These are phyloP conservation scores for Starmera pachycereana DNA, from an alignment of 805 yeast genomes.

Conservation along the genomic window DNA sequence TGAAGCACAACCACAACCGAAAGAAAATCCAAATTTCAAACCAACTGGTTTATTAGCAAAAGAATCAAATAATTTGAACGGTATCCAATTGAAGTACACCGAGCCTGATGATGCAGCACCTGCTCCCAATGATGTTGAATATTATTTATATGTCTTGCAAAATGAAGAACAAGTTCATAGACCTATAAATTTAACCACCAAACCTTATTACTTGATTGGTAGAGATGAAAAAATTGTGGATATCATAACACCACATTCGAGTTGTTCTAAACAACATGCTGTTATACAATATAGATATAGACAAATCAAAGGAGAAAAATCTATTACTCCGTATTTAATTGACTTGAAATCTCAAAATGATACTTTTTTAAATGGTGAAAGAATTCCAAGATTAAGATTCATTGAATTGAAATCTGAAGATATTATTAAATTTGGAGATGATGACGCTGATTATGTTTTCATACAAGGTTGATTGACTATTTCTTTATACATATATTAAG, in stretches of 20 bases:
- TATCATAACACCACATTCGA: conserved; percentile 23
- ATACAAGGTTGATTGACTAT: conserved; percentile 1
- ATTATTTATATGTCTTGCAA: conserved; percentile 21
- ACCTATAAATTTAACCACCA: conserved; percentile 17
- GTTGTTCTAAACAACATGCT: conserved; percentile 39
- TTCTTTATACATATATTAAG: no score
- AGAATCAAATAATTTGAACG: conserved; percentile 26
- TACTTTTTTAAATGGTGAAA: conserved; percentile 30
- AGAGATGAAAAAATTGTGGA: conserved; percentile 26
- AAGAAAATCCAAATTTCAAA: conserved; percentile 24
- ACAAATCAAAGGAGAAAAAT: conserved; percentile 2
- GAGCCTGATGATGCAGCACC: conserved; percentile 24
- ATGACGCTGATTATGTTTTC: conserved; percentile 21
- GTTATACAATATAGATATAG: conserved; percentile 33
- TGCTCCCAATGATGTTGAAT: conserved; percentile 19
- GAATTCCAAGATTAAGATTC: conserved; percentile 29
- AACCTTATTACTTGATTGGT: conserved; percentile 26
- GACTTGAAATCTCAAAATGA: conserved; percentile 41
- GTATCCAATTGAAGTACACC: conserved; percentile 27
- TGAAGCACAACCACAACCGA: neutral
- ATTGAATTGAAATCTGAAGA: conserved; percentile 33
- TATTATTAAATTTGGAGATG: conserved; percentile 28
- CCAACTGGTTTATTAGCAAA: conserved; percentile 33
- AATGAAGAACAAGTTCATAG: conserved; percentile 16
- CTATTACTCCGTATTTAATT: conserved; percentile 28